phyloP scores from a whole-genome alignment of 306 rosid genomes.

The Sesbania bispinosa region DNA sequence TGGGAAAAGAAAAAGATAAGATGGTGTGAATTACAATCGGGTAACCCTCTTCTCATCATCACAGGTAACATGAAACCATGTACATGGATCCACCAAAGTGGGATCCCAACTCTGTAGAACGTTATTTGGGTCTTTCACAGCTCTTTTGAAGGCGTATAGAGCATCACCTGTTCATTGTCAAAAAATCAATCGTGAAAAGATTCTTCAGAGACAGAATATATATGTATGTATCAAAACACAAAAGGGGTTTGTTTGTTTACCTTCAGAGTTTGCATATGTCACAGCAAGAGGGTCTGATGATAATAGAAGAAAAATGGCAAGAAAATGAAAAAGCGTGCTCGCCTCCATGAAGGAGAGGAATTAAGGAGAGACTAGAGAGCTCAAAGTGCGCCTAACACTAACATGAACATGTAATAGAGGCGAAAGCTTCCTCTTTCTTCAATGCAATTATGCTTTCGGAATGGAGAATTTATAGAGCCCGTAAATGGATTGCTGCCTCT shows the following conservation, averaged over 20 bases:
- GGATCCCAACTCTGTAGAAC: conserved; percentile 90
- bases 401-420: not conserved
- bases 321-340: conserved; percentile 28
- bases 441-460: conserved; percentile 32
- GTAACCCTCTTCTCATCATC: conserved; percentile 58
- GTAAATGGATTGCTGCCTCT: conserved; percentile 8
- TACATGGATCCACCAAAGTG: conserved; percentile 83
- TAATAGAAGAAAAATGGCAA: conserved; percentile 33
- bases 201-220: not conserved
- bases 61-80: conserved; percentile 93
- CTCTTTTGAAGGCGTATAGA: conserved; percentile 68
- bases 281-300: conserved; percentile 28
- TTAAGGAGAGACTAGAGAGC: not conserved
- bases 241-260: conserved; percentile 27
- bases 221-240: not conserved
- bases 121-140: conserved; percentile 63
- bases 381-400: not conserved
- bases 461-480: conserved; percentile 59
- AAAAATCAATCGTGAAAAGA: not conserved
- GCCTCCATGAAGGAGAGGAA: conserved; percentile 36
- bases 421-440: conserved; percentile 18
- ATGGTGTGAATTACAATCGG: conserved; percentile 48
- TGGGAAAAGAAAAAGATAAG: not conserved
- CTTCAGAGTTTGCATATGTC: conserved; percentile 65
- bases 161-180: conserved; percentile 64